Base-by-base conservation (phyloP, 2,329 filamentous ascomycete genomes). In the Arthrobotrys conoides region DNA sequence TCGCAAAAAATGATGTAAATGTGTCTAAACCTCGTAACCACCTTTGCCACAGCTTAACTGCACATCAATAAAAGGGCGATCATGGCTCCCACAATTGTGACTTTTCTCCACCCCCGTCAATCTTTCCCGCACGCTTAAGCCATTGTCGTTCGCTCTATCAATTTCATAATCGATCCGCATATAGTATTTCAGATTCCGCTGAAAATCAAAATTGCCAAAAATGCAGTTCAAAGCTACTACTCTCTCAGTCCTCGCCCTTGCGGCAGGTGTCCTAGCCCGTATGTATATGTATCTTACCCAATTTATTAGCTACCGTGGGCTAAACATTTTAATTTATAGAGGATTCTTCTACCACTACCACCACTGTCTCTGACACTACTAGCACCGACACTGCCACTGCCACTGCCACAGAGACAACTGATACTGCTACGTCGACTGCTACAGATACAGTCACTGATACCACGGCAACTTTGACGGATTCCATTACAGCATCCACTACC, bases 331-430 rank as follows among this genome's bases (percentile, higher is more conserved):
- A 18, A 59, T n/a, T 44, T 16, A 24, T 33, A 65, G 55, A 66
- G 59, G 72, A 76, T n/a, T 55, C 65, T 48, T 76, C 72, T 2
- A 70, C 53, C 27, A 73, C 72, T 3, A 76, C 72, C 0, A 76
- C 72, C 8, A 76, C 72, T 5, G 44, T 66, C 18, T 65, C 69
- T 10, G 59, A 72, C 33, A 61, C 55, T 24, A 61, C 18, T 14
- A 46, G 41, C 64, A 44, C 38, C n/a, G n/a, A n/a, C 14, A 59
- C 71, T 2, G 68, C 38, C 8, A 59, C 71, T n/a, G n/a, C n/a
- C 14, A 59, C 71, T 2, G 68, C 38, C 8, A 59, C 71, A 2
- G 63, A 66, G n/a, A 55, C 33, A 22, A 70, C 72, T 27, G 66
- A 57, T 20, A 53, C 49, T 8, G 24, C 22, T 6, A 46, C 65